These are phyloP conservation scores for Purpureocillium takamizusanense DNA, from an alignment of 2,329 filamentous ascomycete genomes.

Conservation along the genomic window DNA sequence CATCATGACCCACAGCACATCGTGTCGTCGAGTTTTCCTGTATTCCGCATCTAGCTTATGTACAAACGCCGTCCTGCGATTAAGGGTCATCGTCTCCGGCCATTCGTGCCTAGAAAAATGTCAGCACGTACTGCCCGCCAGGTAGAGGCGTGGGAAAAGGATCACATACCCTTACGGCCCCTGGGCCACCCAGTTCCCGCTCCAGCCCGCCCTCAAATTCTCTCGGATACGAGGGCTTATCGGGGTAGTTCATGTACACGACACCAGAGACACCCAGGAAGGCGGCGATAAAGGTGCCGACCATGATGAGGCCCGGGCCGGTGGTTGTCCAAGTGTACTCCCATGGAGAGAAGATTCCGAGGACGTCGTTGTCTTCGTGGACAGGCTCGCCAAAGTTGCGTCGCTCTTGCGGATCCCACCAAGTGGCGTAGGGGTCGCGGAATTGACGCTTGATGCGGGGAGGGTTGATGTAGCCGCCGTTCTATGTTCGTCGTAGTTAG, in stretches of 20 bases:
- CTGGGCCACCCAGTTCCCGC: constrained; percentile 63
- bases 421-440: constrained; percentile 85
- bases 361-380: constrained; percentile 90
- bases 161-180: constrained; percentile 58
- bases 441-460: constrained; percentile 76
- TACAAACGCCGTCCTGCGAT: constrained; percentile 19
- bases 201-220: constrained; percentile 67
- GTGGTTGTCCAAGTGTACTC: constrained; percentile 78
- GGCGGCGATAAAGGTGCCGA: constrained; percentile 56
- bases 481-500: constrained; percentile 40
- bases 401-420: constrained; percentile 97
- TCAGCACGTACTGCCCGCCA: constrained; percentile 7
- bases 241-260: constrained; percentile 63
- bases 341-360: constrained; percentile 82
- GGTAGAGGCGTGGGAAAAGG: no score
- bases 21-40: not conserved
- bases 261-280: constrained; percentile 58
- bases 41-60: constrained; percentile 16
- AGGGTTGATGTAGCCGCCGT: constrained; percentile 77
- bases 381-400: constrained; percentile 94
- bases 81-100: constrained; percentile 45
- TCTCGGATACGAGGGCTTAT: constrained; percentile 58
- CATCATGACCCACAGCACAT: no score
- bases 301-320: constrained; percentile 58
- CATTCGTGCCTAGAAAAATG: constrained; percentile 37